Base-by-base conservation (phyloP, 2,329 filamentous ascomycete genomes). In the Lithohypha guttulata region DNA sequence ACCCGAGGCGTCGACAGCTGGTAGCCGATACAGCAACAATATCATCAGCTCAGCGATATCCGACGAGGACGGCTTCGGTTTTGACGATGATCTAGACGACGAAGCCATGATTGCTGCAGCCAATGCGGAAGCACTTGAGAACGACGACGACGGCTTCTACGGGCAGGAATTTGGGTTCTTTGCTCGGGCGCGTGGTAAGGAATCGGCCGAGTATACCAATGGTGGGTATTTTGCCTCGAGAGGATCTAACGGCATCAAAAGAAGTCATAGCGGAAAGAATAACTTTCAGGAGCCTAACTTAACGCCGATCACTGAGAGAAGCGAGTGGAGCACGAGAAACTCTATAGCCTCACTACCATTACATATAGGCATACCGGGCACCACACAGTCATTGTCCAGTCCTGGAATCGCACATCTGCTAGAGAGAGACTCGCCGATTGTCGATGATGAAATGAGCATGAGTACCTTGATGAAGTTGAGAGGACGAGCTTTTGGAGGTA, bases 141-240 rank as follows among this genome's bases (percentile, higher is more conserved):
- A 85, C 50, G 91, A 98, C 54, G 80, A 80, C 5, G 89, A 95
- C 47, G 89, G 85, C 1, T 93, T 91, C 65, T 98, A 98, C 55
- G 91, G 91, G 0, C 81, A 86, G 50, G 91, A 98, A 57, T 98
- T 98, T 55, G 87, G 86, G 1, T 98, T 98, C 59, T 98, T 94
- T 58, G 85, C 87, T 17, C 60, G 63, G 13, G 58, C 62, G 8
- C 57, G 68, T 32, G 68, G 66, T 14, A 65, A 63, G 20, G 62
- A 64, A 40, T 64, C 65, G 26, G 61, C 67, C 5, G 63, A 81
- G 39, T 83, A 81, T 50, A 72, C 77, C 10, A 82, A 85, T 50
- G 91, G 91, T 19, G 91, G 91, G 14, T 94, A 84, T 60, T 96
- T 96, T 55, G 85, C 84, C 1, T 76, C 82, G 1, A 77, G 80